Evolutionary conservation across 441 rosid genomes (phyloP), one percentile per base, ranked within the genome.

Genomic region (Pelargonium myrrhifolium): DNA sequence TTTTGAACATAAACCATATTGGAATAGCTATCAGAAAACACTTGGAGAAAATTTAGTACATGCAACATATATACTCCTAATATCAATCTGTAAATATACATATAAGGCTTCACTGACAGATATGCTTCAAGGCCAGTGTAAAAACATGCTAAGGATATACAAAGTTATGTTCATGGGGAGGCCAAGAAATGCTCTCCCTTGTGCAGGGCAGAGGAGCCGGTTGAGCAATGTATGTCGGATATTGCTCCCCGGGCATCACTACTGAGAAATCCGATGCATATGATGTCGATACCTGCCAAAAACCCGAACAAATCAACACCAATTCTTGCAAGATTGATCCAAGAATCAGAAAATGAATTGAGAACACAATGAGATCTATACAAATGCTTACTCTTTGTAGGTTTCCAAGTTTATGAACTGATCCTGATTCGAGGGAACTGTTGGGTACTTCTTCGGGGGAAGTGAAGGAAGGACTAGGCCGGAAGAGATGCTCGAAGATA

Each of bases 131-230:
- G 58, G 65, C 39, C 9, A 28, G 31, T 18, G 39, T 10, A 53
- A 12, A 69, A 20, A 64, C 28, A 14, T 24, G 10, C 65, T 72
- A 80, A 65, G 85, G 67, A 51, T 71, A 59, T 71, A 67, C 73
- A 65, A 76, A 69, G 21, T 74, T 74, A 64, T 73, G 87, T 65
- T 84, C 75, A 68, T 85, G 91, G 49, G 79, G 64, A 67, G 95
- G 93, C 90, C 90, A 87, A 64, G 55, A 75, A 43, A 84, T 74
- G 67, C 87, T 84, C 80, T 93, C 97, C 73, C 96, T 87, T 21
- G 73, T 72, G 72, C 96, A 85, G 55, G 98, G 89, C 14, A 90
- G 82, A 21, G 98, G 98, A 59, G 96, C 93, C 14, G 90, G 93
- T 72, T 85, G 89, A 11, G 98, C 98, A 64, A 93, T 86, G 78